A percentile compares a stretch with the other conserved stretches of the same genome.
Conservation (phyloP, 2,329 filamentous ascomycete genomes). For the Hirsutella minnesotensis region DNA sequence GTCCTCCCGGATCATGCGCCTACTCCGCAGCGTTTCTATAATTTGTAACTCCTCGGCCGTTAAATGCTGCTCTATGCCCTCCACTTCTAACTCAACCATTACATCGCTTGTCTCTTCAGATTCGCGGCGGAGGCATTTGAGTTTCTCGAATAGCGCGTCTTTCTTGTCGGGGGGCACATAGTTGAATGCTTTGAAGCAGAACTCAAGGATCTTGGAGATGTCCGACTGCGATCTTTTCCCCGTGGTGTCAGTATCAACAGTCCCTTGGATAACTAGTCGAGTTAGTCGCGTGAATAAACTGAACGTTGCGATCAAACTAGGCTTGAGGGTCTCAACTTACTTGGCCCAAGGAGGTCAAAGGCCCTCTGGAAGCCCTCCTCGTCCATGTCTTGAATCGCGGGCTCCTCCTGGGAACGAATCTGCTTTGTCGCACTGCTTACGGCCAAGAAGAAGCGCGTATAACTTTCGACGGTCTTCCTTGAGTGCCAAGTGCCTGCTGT, state of each 20-base stretch:
- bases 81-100: neutral
- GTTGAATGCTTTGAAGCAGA: conserved; percentile 19
- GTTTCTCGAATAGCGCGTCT: conserved; percentile 7
- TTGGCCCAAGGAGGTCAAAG: conserved; percentile 27
- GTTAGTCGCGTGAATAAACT: neutral
- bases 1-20: conserved; percentile 8
- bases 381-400: conserved; percentile 27
- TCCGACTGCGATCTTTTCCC: conserved; percentile 16
- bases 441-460: conserved; percentile 30
- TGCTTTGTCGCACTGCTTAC: conserved; percentile 20
- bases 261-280: conserved; percentile 24
- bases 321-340: conserved; percentile 14
- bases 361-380: conserved; percentile 27
- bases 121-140: conserved; percentile 4
- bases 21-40: conserved; percentile 4
- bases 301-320: too few species aligned
- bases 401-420: conserved; percentile 24
- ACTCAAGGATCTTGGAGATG: conserved; percentile 19
- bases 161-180: conserved; percentile 7
- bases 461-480: conserved; percentile 30
- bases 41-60: conserved; percentile 6
- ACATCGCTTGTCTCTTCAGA: neutral
- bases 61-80: conserved; percentile 1
- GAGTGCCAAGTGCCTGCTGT: conserved; percentile 28
- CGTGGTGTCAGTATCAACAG: conserved; percentile 14